A percentile compares a stretch with the other conserved stretches of the same genome.
Conservation (phyloP, 805 yeast genomes). For the Wickerhamomyces bovis region DNA sequence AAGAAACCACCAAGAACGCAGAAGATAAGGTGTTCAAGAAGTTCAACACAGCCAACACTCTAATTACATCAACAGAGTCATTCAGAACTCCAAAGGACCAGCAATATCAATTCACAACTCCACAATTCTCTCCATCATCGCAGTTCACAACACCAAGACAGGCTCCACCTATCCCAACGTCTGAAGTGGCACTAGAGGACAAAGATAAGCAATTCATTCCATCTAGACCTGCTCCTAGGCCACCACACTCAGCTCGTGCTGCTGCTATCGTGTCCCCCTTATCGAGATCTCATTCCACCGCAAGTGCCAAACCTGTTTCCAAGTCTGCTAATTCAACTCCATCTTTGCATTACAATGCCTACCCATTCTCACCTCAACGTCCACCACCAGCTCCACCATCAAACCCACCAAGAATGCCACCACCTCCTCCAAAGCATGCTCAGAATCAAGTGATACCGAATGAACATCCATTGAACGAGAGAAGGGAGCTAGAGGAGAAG, state of each 20-base stretch:
- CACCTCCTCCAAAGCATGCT: constrained; percentile 21
- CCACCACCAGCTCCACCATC: constrained; percentile 19
- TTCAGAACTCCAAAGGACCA: constrained; percentile 27
- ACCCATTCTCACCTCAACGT: constrained; percentile 19
- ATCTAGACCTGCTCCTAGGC: constrained; percentile 64
- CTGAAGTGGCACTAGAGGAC: constrained; percentile 6
- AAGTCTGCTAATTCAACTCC: constrained; percentile 19
- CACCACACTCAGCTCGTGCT: constrained; percentile 29
- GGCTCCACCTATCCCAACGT: constrained; percentile 17
- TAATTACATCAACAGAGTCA: constrained; percentile 26
- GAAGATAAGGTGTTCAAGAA: constrained; percentile 37
- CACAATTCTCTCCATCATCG: constrained; percentile 18
- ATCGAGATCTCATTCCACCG: constrained; percentile 16
- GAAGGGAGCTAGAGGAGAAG: constrained; percentile 4
- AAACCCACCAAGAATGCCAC: constrained; percentile 23
- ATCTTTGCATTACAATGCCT: constrained; percentile 6
- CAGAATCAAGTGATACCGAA: constrained; percentile 5
- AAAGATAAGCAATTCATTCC: constrained; percentile 48
- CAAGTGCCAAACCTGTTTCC: constrained; percentile 8
- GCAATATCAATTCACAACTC: constrained; percentile 17
- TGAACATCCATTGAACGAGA: constrained; percentile 16
- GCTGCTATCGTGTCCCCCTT: constrained; percentile 24
- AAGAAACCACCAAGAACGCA: constrained; percentile 43
- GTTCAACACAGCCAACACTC: constrained; percentile 26
- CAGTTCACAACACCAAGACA: constrained; percentile 25